A percentile compares a stretch with the other conserved stretches of the same genome.
phyloP scores from a whole-genome alignment of 1,139 yeast genomes.

The Yamadazyma mexicana region DNA sequence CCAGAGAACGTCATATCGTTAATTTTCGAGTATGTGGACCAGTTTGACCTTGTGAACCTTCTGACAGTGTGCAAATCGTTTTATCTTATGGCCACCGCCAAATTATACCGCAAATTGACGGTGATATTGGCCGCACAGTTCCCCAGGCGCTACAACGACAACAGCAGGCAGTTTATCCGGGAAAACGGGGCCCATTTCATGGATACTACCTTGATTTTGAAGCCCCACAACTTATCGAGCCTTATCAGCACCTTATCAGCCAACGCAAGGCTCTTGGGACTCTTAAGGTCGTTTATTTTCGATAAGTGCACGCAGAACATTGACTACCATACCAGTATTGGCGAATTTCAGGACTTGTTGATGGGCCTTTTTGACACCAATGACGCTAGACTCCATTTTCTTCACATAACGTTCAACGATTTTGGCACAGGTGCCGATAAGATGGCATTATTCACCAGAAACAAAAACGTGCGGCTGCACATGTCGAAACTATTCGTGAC shows the following conservation, averaged over 20 bases:
- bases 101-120: slow-evolving; percentile 33
- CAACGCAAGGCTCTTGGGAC: slow-evolving; percentile 22
- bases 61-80: slow-evolving; percentile 25
- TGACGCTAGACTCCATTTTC: slow-evolving; percentile 27
- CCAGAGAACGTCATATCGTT: slow-evolving; percentile 4
- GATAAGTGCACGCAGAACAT: slow-evolving; percentile 27
- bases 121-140: slow-evolving; percentile 32
- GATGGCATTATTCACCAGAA: slow-evolving; percentile 25
- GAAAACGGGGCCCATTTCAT: slow-evolving; percentile 33
- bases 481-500: slow-evolving; percentile 36
- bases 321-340: slow-evolving; percentile 3
- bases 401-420: slow-evolving; percentile 38
- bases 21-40: slow-evolving; percentile 26
- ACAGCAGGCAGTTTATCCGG: slow-evolving; percentile 20
- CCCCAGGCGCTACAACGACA: slow-evolving; percentile 22
- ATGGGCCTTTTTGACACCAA: slow-evolving; percentile 29
- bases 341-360: slow-evolving; percentile 15
- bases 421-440: slow-evolving; percentile 26
- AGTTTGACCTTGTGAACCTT: slow-evolving; percentile 31
- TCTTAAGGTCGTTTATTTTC: slow-evolving; percentile 32
- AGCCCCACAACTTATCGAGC: slow-evolving; percentile 17
- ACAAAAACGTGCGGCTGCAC: slow-evolving; percentile 27
- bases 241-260: slow-evolving; percentile 22
- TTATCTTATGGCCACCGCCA: slow-evolving; percentile 23
- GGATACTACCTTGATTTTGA: slow-evolving; percentile 32